A percentile compares a stretch with the other conserved stretches of the same genome.
Conservation (phyloP, 2,329 filamentous ascomycete species). For the Fusarium marasasianum region DNA sequence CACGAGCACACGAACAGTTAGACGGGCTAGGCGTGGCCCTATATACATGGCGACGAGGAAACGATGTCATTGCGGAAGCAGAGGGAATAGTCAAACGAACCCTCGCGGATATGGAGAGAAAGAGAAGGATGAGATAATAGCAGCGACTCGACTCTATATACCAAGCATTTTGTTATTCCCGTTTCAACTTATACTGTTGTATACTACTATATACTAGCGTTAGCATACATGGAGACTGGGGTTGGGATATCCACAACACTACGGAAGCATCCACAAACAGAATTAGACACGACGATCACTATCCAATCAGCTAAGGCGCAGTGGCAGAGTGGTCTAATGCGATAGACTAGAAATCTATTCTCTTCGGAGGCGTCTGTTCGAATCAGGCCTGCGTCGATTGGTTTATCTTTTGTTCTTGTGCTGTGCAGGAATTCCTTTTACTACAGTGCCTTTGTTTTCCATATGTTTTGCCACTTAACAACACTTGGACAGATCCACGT, state of each 20-base stretch:
- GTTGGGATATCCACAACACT: background rate
- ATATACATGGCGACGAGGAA: slow-evolving; percentile 77
- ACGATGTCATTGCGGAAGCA: slow-evolving; percentile 74
- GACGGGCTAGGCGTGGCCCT: slow-evolving; percentile 72
- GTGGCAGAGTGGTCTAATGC: slow-evolving; percentile 38
- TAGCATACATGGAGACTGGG: background rate
- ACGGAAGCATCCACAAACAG: background rate
- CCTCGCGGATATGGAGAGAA: slow-evolving; percentile 54
- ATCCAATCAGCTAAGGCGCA: slow-evolving; percentile 35
- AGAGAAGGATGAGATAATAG: slow-evolving; percentile 27
- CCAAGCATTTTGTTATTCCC: background rate
- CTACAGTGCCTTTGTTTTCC: background rate
- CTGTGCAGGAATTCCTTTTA: background rate
- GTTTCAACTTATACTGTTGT: background rate
- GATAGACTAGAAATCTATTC: slow-evolving; percentile 40
- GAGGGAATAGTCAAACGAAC: slow-evolving; percentile 69
- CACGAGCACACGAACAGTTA: slow-evolving; percentile 69
- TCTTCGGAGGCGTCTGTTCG: slow-evolving; percentile 37
- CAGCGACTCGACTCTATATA: background rate
- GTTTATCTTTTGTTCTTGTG: background rate
- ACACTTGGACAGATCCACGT: background rate
- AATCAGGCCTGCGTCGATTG: slow-evolving; percentile 37
- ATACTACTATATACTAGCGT: slow-evolving; percentile 3
- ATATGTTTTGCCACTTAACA: background rate
- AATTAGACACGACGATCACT: background rate